Base-by-base conservation (phyloP, 768 basidiomycete species). In the Coprinellus micaceus region DNA sequence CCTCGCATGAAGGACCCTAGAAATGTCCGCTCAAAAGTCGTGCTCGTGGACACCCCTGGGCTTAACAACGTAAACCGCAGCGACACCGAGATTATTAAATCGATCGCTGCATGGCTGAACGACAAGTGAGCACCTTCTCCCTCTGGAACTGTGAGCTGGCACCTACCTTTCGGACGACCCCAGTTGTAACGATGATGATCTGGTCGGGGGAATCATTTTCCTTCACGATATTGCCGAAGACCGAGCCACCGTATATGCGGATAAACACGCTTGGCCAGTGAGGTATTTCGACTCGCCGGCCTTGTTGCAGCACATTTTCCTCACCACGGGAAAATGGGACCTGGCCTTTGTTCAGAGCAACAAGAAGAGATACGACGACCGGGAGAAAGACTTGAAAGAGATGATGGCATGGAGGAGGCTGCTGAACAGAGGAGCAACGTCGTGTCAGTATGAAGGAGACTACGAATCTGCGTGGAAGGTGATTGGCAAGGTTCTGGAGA, bases 151-250 rank as follows among this genome's bases (percentile, higher is more conserved):
- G 15, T 7, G 15, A 7, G n/a, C n/a, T n/a, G n/a, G n/a, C n/a
- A n/a, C n/a, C n/a, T n/a, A n/a, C n/a, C n/a, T n/a, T n/a, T n/a
- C n/a, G n/a, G n/a, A n/a, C n/a, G n/a, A n/a, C n/a, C n/a, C n/a
- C 13, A 50, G 48, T n/a, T 50, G 48, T 19, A 15, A 15, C 11
- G 17, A n/a, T 12, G 30, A 50, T 26, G 48, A 2, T 2, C 24
- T 15, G 19, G 9, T 50, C 26, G 48, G 48, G 12, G 58, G 58
- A n/a, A 52, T 59, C 12, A 22, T 59, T 5, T 59, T 55, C 12
- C 22, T 59, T 11, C 58, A 59, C 33, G 54, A 55, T 25, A 59
- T 59, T n/a, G 47, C 58, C 9, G 54, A 52, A 39, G 56, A 59
- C 21, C 29, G 48, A 11, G 48, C 40, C 5, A 43, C n/a, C 7